Evolutionary conservation across 179 eudicot species (phyloP), one percentile per base, ranked within the genome.

Genomic region (Nepenthes alata): DNA sequence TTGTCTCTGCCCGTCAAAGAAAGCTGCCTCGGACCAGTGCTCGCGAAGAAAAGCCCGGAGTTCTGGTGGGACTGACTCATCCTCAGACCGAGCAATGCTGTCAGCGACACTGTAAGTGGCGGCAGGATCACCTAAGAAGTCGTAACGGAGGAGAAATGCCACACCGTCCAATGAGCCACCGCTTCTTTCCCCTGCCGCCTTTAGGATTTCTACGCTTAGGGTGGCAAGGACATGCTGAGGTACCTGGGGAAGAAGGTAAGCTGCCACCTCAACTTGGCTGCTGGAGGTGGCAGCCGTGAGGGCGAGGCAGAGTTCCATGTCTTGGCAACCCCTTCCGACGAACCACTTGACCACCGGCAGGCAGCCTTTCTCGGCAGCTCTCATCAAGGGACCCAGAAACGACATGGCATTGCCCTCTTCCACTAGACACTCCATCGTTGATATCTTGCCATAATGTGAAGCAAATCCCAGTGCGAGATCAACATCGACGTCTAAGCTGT

Each of bases 221-320:
- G 97, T 95, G 0, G 95, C 81, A 0, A 93, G 88, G 34, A 93
- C 95, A 13, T 87, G 97, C 11, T 81, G 95, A 4, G 98, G 97
- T 5, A 93, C 98, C 53, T 87, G 94, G 35, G 98, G 95, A 25
- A 93, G 95, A 60, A 93, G 95, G 77, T 80, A 93, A n/a, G 95
- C 77, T 2, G 91, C 95, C 11, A 83, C 78, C 62, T 78, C 83
- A 7, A 93, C 85, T 65, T 87, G 97, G 72, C 97, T 83, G 74
- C 89, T 80, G 11, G 97, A 93, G 6, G 98, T 89, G 64, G 98
- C 98, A 5, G 98, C 97, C 0, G 98, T 93, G 1, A 93, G 91
- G 60, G 98, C 97, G 12, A 93, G 97, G 63, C 98, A 93, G 0
- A 93, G 85, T 58, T 93, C 98, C 98, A 93, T 93, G 79, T 93